Evolutionary conservation across 192 early-diverging fungal genomes (phyloP), one percentile per base, ranked within the genome.

Genomic region (Spizellomyces punctatus): DNA sequence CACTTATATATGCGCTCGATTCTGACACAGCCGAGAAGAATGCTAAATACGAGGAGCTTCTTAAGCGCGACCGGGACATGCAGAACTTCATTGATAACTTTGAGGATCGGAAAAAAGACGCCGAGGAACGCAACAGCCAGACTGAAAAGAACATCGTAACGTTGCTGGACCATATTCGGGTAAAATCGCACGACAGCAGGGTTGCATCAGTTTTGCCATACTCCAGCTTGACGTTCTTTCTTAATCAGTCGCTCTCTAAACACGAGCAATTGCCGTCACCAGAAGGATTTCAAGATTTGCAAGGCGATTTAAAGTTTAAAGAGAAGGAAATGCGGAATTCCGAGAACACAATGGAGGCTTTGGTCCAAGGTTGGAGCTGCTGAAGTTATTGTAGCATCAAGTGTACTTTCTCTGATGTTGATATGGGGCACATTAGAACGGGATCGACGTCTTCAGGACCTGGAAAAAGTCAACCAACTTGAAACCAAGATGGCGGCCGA

Each of bases 271-370:
- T 88, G 57, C 85, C 84, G 27, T 76, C 84, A 5, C 76, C 72
- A 19, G 78, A 81, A 52, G 83, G 67, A 6, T 83, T 82, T 41
- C 58, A 83, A 36, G 85, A 86, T 48, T 76, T 88, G 46, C 66
- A 85, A 57, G 79, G 81, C n/a, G 87, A 89, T 67, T 67, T 89
- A 10, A 77, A 81, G 60, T 78, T 85, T 65, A 89, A 89, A 64
- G 82, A 89, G 62, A 87, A 84, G 69, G 87, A 89, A 71, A 78
- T 89, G 79, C 74, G 74, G 47, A 89, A 83, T 57, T 81, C 84
- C 0, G 85, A 87, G 65, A 83, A 56, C 50, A 89, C 87, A 14
- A 77, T 78, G 73, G 82, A 84, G 46, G 84, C 80, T 6, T 60
- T 88, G 5, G 57, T 75, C 12, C 64, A 76, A 46, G 81, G 83